phyloP scores from a whole-genome alignment of 1,284 basidiomycete genomes.

The Peniophora sp. region DNA sequence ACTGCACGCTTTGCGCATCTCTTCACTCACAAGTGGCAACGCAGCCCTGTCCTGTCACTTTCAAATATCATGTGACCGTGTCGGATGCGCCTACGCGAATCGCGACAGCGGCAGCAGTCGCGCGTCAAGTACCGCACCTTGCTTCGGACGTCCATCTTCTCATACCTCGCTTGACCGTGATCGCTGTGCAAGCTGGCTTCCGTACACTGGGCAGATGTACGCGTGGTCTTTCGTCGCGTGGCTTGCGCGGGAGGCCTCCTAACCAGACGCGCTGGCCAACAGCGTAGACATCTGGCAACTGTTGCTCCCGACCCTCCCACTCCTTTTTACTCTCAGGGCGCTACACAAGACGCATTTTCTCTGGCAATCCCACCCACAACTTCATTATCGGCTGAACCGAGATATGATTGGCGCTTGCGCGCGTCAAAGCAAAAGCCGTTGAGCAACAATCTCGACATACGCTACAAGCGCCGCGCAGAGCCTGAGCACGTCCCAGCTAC shows the following conservation, averaged over 20 bases:
- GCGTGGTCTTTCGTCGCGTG: background rate
- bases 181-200: background rate
- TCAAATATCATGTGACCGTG: too few species aligned
- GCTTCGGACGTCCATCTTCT: too few species aligned
- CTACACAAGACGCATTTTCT: background rate
- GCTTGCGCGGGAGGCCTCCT: background rate
- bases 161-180: too few species aligned
- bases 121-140: too few species aligned
- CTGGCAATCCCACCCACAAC: too few species aligned
- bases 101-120: too few species aligned
- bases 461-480: constrained; percentile 25
- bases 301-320: background rate
- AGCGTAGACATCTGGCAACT: background rate
- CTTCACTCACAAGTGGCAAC: too few species aligned
- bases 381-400: background rate
- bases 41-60: too few species aligned
- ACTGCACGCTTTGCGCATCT: too few species aligned
- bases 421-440: constrained; percentile 3
- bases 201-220: background rate
- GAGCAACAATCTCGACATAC: constrained; percentile 3
- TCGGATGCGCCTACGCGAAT: too few species aligned
- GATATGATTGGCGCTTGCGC: background rate
- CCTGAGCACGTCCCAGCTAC: constrained; percentile 25
- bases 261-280: background rate
- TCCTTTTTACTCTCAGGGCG: background rate